These are phyloP conservation scores for Phytophthora idaei DNA, from an alignment of 352 stramenopile genomes.

Conservation along the genomic window DNA sequence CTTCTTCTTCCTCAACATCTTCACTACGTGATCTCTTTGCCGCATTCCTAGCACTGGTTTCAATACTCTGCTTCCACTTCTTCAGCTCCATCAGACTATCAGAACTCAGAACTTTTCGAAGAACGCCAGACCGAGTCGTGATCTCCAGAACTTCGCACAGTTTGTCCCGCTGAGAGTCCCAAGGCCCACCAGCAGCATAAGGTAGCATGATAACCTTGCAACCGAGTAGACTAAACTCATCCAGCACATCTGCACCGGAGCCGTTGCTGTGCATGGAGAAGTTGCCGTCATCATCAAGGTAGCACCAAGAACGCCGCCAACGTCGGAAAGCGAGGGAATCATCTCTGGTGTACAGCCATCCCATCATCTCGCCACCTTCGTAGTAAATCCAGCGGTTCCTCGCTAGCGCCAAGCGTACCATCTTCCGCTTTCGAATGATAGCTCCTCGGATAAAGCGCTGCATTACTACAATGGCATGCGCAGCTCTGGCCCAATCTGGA, in stretches of 20 bases:
- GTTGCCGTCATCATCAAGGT: constrained; percentile 69
- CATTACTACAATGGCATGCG: constrained; percentile 78
- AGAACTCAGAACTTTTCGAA: constrained; percentile 73
- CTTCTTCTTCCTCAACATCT: constrained; percentile 42
- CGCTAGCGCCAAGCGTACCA: constrained; percentile 61
- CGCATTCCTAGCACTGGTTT: constrained; percentile 53
- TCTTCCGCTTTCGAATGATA: constrained; percentile 68
- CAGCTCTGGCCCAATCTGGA: constrained; percentile 73
- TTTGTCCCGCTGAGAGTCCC: constrained; percentile 33
- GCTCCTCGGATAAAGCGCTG: constrained; percentile 83
- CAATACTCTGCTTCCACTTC: constrained; percentile 76
- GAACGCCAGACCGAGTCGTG: constrained; percentile 43
- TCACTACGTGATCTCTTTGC: constrained; percentile 38
- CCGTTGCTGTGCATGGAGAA: constrained; percentile 80
- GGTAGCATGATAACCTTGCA: constrained; percentile 75
- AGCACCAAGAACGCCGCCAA: constrained; percentile 85
- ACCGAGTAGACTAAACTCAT: constrained; percentile 65
- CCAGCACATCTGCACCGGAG: constrained; percentile 63
- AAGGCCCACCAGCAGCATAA: constrained; percentile 57
- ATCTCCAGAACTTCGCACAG: constrained; percentile 63
- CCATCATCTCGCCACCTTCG: constrained; percentile 69
- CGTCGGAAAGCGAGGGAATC: constrained; percentile 84
- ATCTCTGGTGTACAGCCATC: constrained; percentile 85
- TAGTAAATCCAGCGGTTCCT: constrained; percentile 66
- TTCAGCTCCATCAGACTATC: constrained; percentile 63